Conservation (phyloP, 345 rosid species). For the Gossypium stocksii region DNA sequence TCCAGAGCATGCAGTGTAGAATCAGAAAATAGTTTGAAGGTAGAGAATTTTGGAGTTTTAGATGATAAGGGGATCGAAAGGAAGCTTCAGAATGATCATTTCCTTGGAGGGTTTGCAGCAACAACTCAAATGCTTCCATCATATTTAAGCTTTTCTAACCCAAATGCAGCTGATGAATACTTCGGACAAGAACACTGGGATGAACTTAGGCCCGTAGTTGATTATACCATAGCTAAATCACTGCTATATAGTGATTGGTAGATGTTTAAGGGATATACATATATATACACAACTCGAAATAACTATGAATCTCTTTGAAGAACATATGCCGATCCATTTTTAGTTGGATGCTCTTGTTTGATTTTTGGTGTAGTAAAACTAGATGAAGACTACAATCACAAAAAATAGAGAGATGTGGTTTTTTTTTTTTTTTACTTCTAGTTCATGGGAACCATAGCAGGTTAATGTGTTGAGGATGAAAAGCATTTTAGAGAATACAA, state of each 20-base stretch:
- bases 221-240: constrained; percentile 5
- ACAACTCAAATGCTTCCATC: constrained; percentile 19
- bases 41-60: background rate
- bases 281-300: background rate
- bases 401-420: background rate
- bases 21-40: background rate
- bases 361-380: background rate
- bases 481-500: background rate
- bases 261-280: background rate
- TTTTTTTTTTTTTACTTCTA: too few species aligned
- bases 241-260: background rate
- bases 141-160: constrained; percentile 13
- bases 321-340: background rate
- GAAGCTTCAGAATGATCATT: constrained; percentile 5
- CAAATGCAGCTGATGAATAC: background rate
- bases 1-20: background rate
- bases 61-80: constrained; percentile 10
- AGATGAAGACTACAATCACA: background rate
- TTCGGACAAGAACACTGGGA: constrained; percentile 27
- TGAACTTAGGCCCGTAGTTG: constrained; percentile 35
- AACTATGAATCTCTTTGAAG: background rate
- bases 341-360: background rate
- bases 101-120: background rate
- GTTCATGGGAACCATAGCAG: background rate
- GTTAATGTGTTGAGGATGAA: background rate